phyloP scores from a whole-genome alignment of 2,329 filamentous ascomycete genomes.

The Knoxdaviesia proteae region DNA sequence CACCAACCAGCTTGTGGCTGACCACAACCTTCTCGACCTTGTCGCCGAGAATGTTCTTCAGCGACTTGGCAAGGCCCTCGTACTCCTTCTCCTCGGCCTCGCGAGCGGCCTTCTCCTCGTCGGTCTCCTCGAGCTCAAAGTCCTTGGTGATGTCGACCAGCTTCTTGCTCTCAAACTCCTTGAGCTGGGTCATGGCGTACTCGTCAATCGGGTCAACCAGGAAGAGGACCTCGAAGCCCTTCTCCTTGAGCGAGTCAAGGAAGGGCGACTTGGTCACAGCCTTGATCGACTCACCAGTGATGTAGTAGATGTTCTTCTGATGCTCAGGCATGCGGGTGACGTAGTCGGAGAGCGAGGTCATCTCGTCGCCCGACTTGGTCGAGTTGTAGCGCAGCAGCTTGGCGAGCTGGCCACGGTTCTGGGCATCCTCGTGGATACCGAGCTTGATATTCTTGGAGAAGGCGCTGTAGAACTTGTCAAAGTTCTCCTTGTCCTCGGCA shows the following conservation, averaged over 20 bases:
- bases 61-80: conserved; percentile 79
- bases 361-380: conserved; percentile 94
- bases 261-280: conserved; percentile 96
- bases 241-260: conserved; percentile 95
- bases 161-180: conserved; percentile 99
- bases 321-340: conserved; percentile 98
- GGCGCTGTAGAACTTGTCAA: conserved; percentile 99
- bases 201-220: conserved; percentile 97
- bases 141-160: conserved; percentile 99
- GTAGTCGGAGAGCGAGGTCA: conserved; percentile 90
- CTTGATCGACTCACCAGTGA: conserved; percentile 98
- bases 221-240: conserved; percentile 99
- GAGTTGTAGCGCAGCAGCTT: conserved; percentile 99
- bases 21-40: conserved; percentile 99
- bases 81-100: conserved; percentile 98
- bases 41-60: conserved; percentile 98
- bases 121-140: conserved; percentile 99
- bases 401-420: conserved; percentile 82
- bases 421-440: conserved; percentile 97
- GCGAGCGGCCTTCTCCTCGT: conserved; percentile 93
- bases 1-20: conserved; percentile 84
- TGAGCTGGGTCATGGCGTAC: conserved; percentile 98
- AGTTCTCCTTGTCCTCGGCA: conserved; percentile 97
- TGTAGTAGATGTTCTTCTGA: conserved; percentile 99
- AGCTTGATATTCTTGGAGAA: conserved; percentile 99